Percentiles rank a stretch among this genome's conserved stretches.
Conservation (phyloP, 2,329 filamentous ascomycete genomes). For the Penicillium sp. region DNA sequence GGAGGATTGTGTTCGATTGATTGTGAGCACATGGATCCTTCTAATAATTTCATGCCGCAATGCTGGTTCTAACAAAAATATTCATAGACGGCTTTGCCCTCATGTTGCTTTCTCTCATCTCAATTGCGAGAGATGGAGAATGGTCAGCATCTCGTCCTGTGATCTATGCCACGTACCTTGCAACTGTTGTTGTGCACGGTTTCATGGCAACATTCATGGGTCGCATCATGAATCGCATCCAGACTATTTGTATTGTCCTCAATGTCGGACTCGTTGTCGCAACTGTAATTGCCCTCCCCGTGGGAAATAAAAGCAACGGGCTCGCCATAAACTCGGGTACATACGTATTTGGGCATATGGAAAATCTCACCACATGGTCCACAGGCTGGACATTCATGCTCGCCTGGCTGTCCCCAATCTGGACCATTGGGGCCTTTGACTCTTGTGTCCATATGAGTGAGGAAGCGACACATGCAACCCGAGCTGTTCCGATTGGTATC, state of each 20-base stretch:
- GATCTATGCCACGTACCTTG: slow-evolving; percentile 57
- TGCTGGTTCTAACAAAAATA: neutral
- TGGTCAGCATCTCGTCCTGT: slow-evolving; percentile 55
- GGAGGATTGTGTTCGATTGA: slow-evolving; percentile 61
- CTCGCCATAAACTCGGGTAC: slow-evolving; percentile 31
- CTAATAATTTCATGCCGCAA: slow-evolving; percentile 9
- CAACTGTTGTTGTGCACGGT: slow-evolving; percentile 52
- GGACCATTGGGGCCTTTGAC: slow-evolving; percentile 55
- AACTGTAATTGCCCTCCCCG: slow-evolving; percentile 55
- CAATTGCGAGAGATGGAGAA: slow-evolving; percentile 53
- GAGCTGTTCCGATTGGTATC: slow-evolving; percentile 58
- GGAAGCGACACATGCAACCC: slow-evolving; percentile 58
- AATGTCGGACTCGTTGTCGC: slow-evolving; percentile 55
- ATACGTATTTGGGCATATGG: slow-evolving; percentile 55
- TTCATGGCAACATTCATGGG: slow-evolving; percentile 51
- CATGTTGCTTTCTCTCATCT: slow-evolving; percentile 58
- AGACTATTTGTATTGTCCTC: slow-evolving; percentile 53
- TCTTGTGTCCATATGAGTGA: slow-evolving; percentile 59
- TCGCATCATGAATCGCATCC: slow-evolving; percentile 57
- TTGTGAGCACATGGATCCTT: slow-evolving; percentile 32
- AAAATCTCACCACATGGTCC: slow-evolving; percentile 58
- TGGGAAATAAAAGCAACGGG: slow-evolving; percentile 37
- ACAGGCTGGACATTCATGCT: slow-evolving; percentile 58
- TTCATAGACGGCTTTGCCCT: slow-evolving; percentile 46
- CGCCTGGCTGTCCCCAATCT: slow-evolving; percentile 59